Evolutionary conservation across 371 early-diverging fungal species (phyloP).

Genomic region (Actinomortierella wolfii): DNA sequence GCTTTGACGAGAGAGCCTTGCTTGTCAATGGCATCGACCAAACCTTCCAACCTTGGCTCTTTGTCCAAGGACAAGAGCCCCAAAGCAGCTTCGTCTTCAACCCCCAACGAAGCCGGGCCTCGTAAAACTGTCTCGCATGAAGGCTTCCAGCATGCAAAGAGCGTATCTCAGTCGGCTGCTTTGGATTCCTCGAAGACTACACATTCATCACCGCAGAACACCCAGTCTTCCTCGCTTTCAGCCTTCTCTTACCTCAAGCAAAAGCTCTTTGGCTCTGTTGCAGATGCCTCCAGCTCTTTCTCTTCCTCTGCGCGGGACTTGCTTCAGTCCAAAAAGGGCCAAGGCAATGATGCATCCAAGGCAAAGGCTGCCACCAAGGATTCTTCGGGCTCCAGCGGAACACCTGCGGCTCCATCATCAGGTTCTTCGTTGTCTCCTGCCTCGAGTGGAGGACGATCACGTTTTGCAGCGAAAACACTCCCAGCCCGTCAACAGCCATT

Average conservation of each 20-base stretch:
- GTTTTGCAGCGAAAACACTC: too few species aligned
- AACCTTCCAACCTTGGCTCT: too few species aligned
- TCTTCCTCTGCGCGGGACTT: slow-evolving; percentile 29
- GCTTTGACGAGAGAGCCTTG: too few species aligned
- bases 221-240: slow-evolving; percentile 5
- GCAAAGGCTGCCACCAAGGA: too few species aligned
- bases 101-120: slow-evolving; percentile 10
- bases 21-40: too few species aligned
- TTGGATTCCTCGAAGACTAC: slow-evolving; percentile 10
- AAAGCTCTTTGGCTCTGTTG: slow-evolving; percentile 26
- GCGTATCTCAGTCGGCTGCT: slow-evolving; percentile 7
- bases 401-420: too few species aligned
- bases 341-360: neutral
- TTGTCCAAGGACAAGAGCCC: too few species aligned
- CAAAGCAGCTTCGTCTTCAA: too few species aligned
- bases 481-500: too few species aligned
- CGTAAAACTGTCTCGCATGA: slow-evolving; percentile 29
- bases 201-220: slow-evolving; percentile 5
- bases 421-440: too few species aligned
- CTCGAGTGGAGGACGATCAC: too few species aligned
- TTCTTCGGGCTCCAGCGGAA: too few species aligned
- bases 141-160: slow-evolving; percentile 15
- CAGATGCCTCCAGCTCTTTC: slow-evolving; percentile 24
- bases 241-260: slow-evolving; percentile 34
- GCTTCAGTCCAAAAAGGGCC: slow-evolving; percentile 17